These are phyloP conservation scores for Hydnomerulius pinastri DNA, from an alignment of 768 basidiomycete species.

Conservation along the genomic window DNA sequence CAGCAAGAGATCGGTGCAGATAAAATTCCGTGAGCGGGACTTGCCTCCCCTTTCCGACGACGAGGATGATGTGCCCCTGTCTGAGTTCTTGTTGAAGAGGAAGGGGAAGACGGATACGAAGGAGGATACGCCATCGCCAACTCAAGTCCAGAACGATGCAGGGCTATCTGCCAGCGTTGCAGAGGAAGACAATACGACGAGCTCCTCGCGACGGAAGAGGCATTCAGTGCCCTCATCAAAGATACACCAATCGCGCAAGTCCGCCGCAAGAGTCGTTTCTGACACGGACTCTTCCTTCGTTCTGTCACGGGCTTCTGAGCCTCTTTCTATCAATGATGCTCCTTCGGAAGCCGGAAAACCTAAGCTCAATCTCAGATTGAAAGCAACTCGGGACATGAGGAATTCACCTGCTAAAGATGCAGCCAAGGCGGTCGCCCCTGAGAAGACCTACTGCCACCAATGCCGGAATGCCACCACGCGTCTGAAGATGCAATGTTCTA, in stretches of 20 bases:
- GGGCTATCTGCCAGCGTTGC: neutral
- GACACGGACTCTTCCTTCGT: constrained; percentile 13
- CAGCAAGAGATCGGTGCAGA: constrained; percentile 27
- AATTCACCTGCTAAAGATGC: neutral
- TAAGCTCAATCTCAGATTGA: constrained; percentile 4
- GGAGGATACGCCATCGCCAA: neutral
- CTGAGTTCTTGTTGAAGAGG: neutral
- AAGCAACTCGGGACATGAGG: neutral
- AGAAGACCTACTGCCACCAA: constrained; percentile 36
- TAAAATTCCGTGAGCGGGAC: constrained; percentile 29
- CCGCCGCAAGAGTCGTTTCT: neutral
- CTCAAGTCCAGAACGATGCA: neutral
- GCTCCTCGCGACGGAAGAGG: neutral
- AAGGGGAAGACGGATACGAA: neutral
- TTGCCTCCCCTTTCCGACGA: neutral
- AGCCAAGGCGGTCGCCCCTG: neutral
- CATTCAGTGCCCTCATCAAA: constrained; percentile 19
- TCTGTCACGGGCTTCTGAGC: neutral
- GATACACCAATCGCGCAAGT: constrained; percentile 5
- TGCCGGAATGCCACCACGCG: constrained; percentile 28
- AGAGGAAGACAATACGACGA: neutral
- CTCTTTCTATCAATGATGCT: constrained; percentile 5
- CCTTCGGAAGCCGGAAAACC: constrained; percentile 4
- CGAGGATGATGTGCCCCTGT: neutral
- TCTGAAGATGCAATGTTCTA: constrained; percentile 41